phyloP scores from a whole-genome alignment of 495 filamentous ascomycete species.

The Podospora anserina region DNA sequence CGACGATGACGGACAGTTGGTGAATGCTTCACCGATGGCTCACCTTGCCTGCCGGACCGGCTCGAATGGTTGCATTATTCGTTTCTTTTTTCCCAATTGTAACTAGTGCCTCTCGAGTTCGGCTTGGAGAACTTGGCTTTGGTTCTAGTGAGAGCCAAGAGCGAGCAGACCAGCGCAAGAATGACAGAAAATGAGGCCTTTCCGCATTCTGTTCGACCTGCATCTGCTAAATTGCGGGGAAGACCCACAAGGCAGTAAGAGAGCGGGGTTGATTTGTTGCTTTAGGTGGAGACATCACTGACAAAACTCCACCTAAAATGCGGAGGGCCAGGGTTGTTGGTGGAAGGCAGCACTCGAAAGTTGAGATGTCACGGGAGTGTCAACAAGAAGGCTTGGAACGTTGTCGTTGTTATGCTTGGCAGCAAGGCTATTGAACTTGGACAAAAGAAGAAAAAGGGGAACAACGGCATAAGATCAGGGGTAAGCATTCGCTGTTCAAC shows the following conservation, averaged over 20 bases:
- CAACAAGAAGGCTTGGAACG: neutral
- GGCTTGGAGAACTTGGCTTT: neutral
- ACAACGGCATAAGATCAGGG: neutral
- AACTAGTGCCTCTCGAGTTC: neutral
- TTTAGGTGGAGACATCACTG: neutral
- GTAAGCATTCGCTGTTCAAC: neutral
- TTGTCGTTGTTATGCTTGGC: neutral
- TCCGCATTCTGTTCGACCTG: neutral
- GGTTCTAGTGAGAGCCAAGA: neutral
- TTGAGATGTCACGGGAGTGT: neutral
- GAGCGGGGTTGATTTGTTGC: neutral
- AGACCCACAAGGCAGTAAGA: neutral
- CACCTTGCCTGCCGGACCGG: neutral
- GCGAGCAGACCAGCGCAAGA: neutral
- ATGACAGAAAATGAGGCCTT: neutral
- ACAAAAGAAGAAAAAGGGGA: neutral
- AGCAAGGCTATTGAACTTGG: neutral
- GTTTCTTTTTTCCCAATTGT: neutral
- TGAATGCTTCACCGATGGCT: neutral
- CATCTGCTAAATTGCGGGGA: neutral
- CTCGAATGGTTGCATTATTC: neutral
- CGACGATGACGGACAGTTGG: neutral
- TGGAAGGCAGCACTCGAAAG: neutral
- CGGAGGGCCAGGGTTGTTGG: neutral
- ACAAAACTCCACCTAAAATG: neutral